Conservation (phyloP, 2,329 filamentous ascomycete genomes). For the Apiospora sp. region DNA sequence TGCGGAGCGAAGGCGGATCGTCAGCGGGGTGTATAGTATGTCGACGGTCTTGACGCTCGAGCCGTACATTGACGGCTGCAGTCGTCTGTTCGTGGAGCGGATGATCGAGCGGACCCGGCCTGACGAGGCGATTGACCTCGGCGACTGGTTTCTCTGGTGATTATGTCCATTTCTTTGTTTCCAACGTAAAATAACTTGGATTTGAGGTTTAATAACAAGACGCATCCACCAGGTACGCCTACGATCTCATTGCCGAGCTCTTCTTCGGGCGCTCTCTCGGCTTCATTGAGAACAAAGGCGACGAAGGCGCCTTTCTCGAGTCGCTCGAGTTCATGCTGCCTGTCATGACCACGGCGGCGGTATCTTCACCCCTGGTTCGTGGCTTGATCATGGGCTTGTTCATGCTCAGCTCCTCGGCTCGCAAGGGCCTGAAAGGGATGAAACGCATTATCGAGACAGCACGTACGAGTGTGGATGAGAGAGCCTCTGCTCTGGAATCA, state of each 20-base stretch:
- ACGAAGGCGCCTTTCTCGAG: slow-evolving; percentile 48
- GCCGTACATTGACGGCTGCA: slow-evolving; percentile 30
- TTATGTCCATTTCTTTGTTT: too few relatives aligned
- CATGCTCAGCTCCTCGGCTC: slow-evolving; percentile 12
- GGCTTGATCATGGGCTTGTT: slow-evolving; percentile 38
- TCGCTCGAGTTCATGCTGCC: slow-evolving; percentile 34
- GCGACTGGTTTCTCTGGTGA: too few relatives aligned
- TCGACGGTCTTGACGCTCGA: slow-evolving; percentile 30
- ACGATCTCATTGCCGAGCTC: slow-evolving; percentile 53
- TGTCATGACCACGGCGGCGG: slow-evolving; percentile 27
- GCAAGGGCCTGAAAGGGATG: slow-evolving; percentile 4
- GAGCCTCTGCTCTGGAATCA: too few relatives aligned
- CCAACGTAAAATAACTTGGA: too few relatives aligned
- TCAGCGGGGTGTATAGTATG: slow-evolving; percentile 30
- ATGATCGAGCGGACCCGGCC: slow-evolving; percentile 26
- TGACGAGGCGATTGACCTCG: slow-evolving; percentile 24
- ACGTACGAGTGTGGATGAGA: not conserved
- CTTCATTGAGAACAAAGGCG: slow-evolving; percentile 48
- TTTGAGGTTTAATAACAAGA: not conserved
- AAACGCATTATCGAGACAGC: not conserved
- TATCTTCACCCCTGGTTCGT: slow-evolving; percentile 41
- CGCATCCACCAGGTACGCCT: slow-evolving; percentile 35
- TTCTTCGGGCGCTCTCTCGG: slow-evolving; percentile 51
- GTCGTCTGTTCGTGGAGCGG: slow-evolving; percentile 27
- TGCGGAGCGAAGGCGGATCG: slow-evolving; percentile 29